These are phyloP conservation scores for Panaeolus papilionaceus DNA, from an alignment of 768 basidiomycete genomes.

Conservation along the genomic window DNA sequence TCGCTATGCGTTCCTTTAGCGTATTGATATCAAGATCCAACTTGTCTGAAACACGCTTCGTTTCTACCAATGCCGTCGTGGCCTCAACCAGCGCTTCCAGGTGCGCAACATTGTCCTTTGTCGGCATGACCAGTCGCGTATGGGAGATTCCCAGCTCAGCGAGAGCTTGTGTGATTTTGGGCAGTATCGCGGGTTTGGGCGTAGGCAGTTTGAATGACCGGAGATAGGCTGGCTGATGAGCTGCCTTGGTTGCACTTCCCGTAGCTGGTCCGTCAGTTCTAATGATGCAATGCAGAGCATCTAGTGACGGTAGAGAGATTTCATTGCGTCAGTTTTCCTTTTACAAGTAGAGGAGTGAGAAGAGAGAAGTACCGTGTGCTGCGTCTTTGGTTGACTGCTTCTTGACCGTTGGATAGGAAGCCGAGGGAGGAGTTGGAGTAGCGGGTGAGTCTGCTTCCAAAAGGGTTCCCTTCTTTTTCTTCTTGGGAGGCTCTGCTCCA, in stretches of 20 bases:
- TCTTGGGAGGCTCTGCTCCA: constrained; percentile 44
- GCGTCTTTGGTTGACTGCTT: constrained; percentile 59
- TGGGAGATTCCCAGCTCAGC: constrained; percentile 77
- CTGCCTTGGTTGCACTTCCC: constrained; percentile 70
- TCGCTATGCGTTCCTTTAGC: constrained; percentile 63
- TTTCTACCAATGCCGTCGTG: constrained; percentile 79
- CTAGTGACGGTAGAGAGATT: constrained; percentile 38
- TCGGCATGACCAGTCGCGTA: constrained; percentile 92
- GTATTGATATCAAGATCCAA: constrained; percentile 86
- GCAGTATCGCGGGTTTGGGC: constrained; percentile 75
- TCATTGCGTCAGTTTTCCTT: constrained; percentile 3
- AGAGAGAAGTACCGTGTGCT: constrained; percentile 55
- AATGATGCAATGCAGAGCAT: constrained; percentile 74
- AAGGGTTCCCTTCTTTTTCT: constrained; percentile 52
- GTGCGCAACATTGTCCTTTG: constrained; percentile 75
- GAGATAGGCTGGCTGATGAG: constrained; percentile 80
- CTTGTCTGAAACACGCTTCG: constrained; percentile 86
- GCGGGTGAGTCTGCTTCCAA: constrained; percentile 55
- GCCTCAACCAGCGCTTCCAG: constrained; percentile 79
- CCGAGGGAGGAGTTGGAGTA: constrained; percentile 44
- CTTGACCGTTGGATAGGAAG: constrained; percentile 42
- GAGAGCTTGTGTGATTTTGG: constrained; percentile 80
- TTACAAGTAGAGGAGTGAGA: constrained; percentile 7
- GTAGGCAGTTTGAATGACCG: constrained; percentile 87
- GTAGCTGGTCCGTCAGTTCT: constrained; percentile 64